Percentiles rank a stretch among this genome's conserved stretches.
Evolutionary conservation across 2,329 filamentous ascomycete species (phyloP).

Genomic region (Zasmidium cellare): DNA sequence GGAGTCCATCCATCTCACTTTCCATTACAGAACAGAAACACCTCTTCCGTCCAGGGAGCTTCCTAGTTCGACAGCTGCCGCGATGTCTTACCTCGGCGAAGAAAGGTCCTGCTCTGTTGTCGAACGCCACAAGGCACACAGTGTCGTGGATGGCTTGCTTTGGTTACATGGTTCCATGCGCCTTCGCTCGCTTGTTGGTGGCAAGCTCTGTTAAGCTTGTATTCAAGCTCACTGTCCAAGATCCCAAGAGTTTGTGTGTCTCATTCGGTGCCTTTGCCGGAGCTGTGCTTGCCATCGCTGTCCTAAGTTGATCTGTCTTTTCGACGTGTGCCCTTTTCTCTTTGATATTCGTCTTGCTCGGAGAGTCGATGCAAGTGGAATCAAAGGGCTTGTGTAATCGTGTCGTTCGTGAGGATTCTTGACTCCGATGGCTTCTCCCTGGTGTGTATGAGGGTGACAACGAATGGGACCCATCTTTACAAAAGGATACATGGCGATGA

Average conservation of each 20-base stretch:
- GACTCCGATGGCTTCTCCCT: too few relatives aligned
- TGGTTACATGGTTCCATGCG: background rate
- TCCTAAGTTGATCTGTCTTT: too few relatives aligned
- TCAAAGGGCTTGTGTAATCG: too few relatives aligned
- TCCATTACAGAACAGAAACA: background rate
- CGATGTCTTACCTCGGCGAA: background rate
- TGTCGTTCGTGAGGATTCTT: too few relatives aligned
- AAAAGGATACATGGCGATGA: too few relatives aligned
- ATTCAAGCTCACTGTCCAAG: constrained; percentile 7
- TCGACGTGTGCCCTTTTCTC: too few relatives aligned
- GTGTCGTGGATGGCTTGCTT: background rate
- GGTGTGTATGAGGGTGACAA: too few relatives aligned
- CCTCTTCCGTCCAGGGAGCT: background rate
- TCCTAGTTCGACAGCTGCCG: background rate
- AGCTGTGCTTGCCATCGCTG: too few relatives aligned
- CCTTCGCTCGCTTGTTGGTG: background rate
- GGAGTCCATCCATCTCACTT: background rate
- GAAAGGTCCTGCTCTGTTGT: background rate
- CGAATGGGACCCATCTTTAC: too few relatives aligned
- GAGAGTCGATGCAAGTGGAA: too few relatives aligned
- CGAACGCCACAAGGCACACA: background rate
- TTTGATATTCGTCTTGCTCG: too few relatives aligned
- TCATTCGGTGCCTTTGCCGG: background rate
- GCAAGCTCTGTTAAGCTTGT: constrained; percentile 1
- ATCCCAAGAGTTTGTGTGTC: background rate